phyloP scores from a whole-genome alignment of 208 protist genomes.

The Trichomonas gallinae region DNA sequence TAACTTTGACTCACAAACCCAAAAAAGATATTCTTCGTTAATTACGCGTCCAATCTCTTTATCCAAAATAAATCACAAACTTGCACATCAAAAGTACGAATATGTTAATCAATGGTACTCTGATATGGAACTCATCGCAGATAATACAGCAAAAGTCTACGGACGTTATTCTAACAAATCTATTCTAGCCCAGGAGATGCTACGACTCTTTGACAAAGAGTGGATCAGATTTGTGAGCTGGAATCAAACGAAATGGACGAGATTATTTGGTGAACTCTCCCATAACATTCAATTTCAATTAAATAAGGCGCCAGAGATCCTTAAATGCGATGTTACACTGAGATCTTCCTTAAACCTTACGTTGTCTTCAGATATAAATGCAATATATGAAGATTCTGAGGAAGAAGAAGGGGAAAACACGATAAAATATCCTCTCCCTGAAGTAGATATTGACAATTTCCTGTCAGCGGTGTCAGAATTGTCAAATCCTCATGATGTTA shows the following conservation, averaged over 20 bases:
- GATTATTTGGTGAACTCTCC: background rate
- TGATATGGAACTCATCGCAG: too few species aligned
- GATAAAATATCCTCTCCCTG: background rate
- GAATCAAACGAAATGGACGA: background rate
- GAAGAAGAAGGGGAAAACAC: background rate
- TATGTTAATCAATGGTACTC: too few species aligned
- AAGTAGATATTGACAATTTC: background rate
- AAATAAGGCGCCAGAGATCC: background rate
- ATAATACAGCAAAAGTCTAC: too few species aligned
- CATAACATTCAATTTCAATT: background rate
- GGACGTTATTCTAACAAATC: too few species aligned
- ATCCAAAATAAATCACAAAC: too few species aligned
- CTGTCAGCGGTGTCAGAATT: background rate
- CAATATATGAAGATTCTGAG: background rate
- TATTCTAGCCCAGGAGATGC: background rate
- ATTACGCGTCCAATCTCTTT: too few species aligned
- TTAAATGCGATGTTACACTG: background rate
- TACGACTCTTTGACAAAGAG: background rate
- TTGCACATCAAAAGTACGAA: too few species aligned
- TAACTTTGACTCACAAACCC: too few species aligned
- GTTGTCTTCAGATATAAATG: background rate
- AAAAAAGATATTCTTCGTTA: too few species aligned
- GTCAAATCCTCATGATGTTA: background rate
- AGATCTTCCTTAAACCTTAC: background rate
- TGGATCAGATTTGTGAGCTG: background rate